Base-by-base conservation (phyloP, 331 rosid genomes). In the Malus hybrid region DNA sequence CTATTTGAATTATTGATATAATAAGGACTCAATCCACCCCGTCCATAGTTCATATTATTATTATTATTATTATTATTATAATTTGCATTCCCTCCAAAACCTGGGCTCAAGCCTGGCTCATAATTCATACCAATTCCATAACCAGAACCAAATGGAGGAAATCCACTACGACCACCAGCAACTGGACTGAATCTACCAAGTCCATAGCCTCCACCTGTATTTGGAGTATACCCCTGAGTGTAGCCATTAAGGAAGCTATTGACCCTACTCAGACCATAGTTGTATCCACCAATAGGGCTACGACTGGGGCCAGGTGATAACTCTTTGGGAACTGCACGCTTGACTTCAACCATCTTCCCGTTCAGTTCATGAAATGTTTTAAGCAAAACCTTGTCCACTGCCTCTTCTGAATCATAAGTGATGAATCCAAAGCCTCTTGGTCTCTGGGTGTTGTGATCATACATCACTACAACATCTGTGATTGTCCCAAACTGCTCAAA, bases 351-450 rank as follows among this genome's bases (percentile, higher is more conserved):
- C 94, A 88, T 85, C 80, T 90, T 92, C 67, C 97, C 96, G 50
- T 92, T 92, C 79, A 92, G 83, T 80, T 92, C 97, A 87, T 92
- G 97, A 74, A 90, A 92, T 2, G 90, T 92, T 84, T 87, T 88
- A 3, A 85, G 83, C 76, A 92, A 85, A 73, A 90, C 97, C 81
- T 86, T 87, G 78, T 92, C 96, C 78, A 90, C 94, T 73, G 96
- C 96, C 72, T 90, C 96, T 78, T 92, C 97, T 29, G 97, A 88
- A 76, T 93, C 96, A 77, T 90, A 93, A 44, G 96, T 90, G 83
- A 93, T 93, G 78, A 93, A 93, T 69, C 97, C 97, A 86, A 93
- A 93, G 16, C 98, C 98, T 84, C 98, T 86, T 22, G 98, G 98
- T 78, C 98, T 90, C 84, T 88, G 93, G 44, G 98, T 90, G 90